Conservation (phyloP, 2,329 filamentous ascomycete genomes). For the Xylariales sp. region DNA sequence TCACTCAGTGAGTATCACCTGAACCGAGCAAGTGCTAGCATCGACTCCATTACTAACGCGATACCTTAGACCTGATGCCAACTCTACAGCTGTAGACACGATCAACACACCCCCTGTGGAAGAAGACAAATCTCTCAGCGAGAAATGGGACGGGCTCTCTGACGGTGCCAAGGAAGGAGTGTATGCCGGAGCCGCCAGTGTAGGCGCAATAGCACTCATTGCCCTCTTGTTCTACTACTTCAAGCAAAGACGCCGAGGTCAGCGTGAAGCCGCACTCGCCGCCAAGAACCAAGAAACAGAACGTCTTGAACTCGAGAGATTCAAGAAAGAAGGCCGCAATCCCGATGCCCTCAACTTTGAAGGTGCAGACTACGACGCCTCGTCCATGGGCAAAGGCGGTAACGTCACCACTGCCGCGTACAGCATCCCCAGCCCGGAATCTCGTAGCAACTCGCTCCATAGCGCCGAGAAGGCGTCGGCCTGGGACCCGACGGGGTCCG, state of each 20-base stretch:
- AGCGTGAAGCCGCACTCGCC: conserved; percentile 44
- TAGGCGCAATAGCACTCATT: conserved; percentile 29
- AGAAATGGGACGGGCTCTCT: conserved; percentile 53
- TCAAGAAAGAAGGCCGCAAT: conserved; percentile 42
- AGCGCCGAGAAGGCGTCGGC: conserved; percentile 14
- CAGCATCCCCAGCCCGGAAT: conserved; percentile 26
- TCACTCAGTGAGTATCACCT: conserved; percentile 49
- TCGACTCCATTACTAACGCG: neutral
- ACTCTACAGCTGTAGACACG: conserved; percentile 48
- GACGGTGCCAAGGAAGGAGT: conserved; percentile 46
- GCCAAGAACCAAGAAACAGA: conserved; percentile 41
- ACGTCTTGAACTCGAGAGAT: conserved; percentile 46
- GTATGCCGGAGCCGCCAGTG: conserved; percentile 43
- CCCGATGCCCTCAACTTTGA: conserved; percentile 39
- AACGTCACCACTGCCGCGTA: conserved; percentile 25
- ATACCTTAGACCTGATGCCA: conserved; percentile 39
- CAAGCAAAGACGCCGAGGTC: conserved; percentile 48
- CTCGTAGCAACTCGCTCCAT: conserved; percentile 19
- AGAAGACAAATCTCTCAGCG: conserved; percentile 34
- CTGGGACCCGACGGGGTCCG: conserved; percentile 20
- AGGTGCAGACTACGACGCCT: conserved; percentile 33
- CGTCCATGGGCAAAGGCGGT: conserved; percentile 26
- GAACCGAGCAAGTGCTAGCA: neutral
- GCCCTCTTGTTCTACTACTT: conserved; percentile 48
- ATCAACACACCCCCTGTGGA: conserved; percentile 29